A percentile compares a stretch with the other conserved stretches of the same genome.
These are phyloP conservation scores for Colletotrichum tropicale DNA, from an alignment of 2,329 filamentous ascomycete species.

Conservation along the genomic window DNA sequence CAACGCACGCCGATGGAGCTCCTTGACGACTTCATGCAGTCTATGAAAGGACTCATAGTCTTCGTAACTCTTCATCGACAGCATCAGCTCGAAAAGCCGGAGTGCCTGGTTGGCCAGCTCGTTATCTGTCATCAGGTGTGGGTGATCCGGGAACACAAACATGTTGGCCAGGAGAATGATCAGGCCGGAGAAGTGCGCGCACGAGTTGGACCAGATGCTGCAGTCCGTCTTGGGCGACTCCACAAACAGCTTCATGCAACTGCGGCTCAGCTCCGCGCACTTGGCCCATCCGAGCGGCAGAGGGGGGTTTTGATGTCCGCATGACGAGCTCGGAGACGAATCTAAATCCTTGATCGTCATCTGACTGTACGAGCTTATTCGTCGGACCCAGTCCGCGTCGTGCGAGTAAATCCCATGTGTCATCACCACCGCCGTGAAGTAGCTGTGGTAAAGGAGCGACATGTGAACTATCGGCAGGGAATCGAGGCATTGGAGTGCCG, in stretches of 20 bases:
- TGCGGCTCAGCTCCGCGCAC: slow-evolving; percentile 36
- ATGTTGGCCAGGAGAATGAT: slow-evolving; percentile 38
- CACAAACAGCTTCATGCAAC: slow-evolving; percentile 36
- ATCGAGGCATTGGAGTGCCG: slow-evolving; percentile 24
- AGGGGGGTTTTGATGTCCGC: slow-evolving; percentile 18
- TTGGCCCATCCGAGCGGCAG: slow-evolving; percentile 33
- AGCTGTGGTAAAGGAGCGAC: slow-evolving; percentile 41
- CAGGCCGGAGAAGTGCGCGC: slow-evolving; percentile 35
- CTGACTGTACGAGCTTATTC: slow-evolving; percentile 31
- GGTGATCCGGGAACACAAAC: slow-evolving; percentile 30
- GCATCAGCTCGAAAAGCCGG: slow-evolving; percentile 28
- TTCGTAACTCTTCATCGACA: background rate
- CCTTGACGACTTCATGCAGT: slow-evolving; percentile 18
- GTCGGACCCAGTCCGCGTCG: slow-evolving; percentile 39
- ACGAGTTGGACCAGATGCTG: slow-evolving; percentile 32
- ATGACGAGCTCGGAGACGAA: background rate
- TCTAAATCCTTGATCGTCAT: slow-evolving; percentile 27
- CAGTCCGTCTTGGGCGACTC: slow-evolving; percentile 32
- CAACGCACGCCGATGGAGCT: slow-evolving; percentile 17
- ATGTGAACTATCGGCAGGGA: slow-evolving; percentile 35
- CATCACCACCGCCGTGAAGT: slow-evolving; percentile 38
- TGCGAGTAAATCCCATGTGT: slow-evolving; percentile 43
- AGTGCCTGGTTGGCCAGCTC: slow-evolving; percentile 30
- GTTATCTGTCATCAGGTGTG: slow-evolving; percentile 28
- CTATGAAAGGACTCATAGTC: background rate